Evolutionary conservation across 108 stramenopile species (phyloP), one percentile per base, ranked within the genome.

Genomic region (Nitzschia sp.): DNA sequence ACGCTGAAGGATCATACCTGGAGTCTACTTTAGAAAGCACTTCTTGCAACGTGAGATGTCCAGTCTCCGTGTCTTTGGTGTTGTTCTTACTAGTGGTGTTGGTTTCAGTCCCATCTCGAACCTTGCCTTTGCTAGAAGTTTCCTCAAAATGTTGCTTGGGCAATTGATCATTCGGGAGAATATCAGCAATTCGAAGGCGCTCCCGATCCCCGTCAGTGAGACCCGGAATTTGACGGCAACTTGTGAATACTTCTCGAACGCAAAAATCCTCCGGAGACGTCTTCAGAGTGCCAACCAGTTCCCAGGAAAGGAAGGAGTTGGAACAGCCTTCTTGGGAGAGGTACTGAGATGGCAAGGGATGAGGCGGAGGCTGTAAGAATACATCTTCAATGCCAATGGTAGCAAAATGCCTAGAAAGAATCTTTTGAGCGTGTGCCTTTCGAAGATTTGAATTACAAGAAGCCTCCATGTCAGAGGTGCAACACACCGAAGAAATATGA

Each of bases 371-470:
- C 17, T 57, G 53, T 19, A 83, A 29, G 53, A 92, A 86, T 3
- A 89, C 88, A 53, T 81, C 72, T 38, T 81, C 80, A 19, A 92
- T 92, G 2, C 91, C 91, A 57, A 92, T 75, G 10, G 86, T 89
- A 29, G 86, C 78, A 42, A 78, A 77, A 61, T 67, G 66, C 7
- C 54, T 17, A 1, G 15, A 24, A 0, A 62, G 22, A 46, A 62
- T 34, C 29, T 34, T 34, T 34, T 34, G 3, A 34, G 29, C 29
- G 29, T 34, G 29, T 34, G 29, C 5, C 29, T 3, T 1, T 5
- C 29, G 29, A 34, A 34, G 29, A 3, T 34, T 5, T 34, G 29
- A 34, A 34, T 34, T 5, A 34, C 29, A 34, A 34, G 29, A 34
- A 34, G 29, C 29, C 29, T 34, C 29, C 29, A 34, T 34, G 29